Base-by-base conservation (phyloP, 768 basidiomycete genomes). In the Albatrellus ellisii region DNA sequence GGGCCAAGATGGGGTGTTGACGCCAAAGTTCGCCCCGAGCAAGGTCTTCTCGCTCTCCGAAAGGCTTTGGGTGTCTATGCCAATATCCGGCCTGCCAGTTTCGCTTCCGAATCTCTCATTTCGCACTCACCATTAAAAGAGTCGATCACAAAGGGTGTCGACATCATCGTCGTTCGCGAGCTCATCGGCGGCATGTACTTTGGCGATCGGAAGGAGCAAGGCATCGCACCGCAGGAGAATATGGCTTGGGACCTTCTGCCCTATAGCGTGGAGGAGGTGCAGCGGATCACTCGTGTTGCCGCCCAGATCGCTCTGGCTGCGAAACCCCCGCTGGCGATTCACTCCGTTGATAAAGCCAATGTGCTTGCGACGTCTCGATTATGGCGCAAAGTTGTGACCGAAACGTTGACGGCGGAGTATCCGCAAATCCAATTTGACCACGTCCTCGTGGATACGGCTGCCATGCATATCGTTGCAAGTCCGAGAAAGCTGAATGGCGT, bases 1-100 rank as follows among this genome's bases (percentile, higher is more conserved):
- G 95, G 95, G n/a, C 95, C 95, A 11, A 97, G 97, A 63, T 99
- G 95, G 95, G 92, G 90, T 36, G 83, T 92, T 2, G 74, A 79
- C 43, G 72, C 75, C 46, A 80, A 82, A 59, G 76, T 97, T 41
- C 79, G 95, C 43, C 95, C 95, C 14, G 95, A 99, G 60, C 75
- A 77, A 46, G 95, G 95, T 42, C 73, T 99, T 9, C 77, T 99
- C 22, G 59, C 66, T 6, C 73, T 99, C 40, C 80, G 95, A 51
- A 98, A 99, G 62, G 77, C 75, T 22, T 79, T 98, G 41, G 94
- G 91, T 17, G 75, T 98, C 36, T 98, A 92, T 64, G 94, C 90
- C 58, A 99, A 99, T 65, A 95, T 99, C 60, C 86, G 95, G 24
- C 95, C 95, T 10, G 88, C 90, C 9, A 87, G 85, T 56, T 90